phyloP scores from a whole-genome alignment of 306 rosid genomes.

The Prosopis cineraria region DNA sequence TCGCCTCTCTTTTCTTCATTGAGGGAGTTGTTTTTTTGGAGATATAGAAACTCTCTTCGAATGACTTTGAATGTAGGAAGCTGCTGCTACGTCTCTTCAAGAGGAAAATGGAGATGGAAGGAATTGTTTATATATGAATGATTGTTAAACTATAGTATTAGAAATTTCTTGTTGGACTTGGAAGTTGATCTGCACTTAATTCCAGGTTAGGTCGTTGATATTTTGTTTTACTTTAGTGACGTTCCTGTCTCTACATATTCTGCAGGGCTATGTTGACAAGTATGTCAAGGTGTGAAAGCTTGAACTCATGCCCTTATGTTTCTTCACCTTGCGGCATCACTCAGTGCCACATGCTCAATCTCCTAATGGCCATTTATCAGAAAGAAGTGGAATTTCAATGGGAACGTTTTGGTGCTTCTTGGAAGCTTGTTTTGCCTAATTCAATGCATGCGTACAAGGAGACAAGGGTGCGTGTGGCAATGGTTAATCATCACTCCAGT shows the following conservation, averaged over 20 bases:
- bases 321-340: conserved; percentile 6
- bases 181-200: conserved; percentile 20
- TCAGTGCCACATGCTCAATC: neutral
- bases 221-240: conserved; percentile 17
- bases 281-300: conserved; percentile 1
- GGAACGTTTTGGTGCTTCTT: conserved; percentile 26
- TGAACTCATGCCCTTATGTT: neutral
- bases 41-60: conserved; percentile 4
- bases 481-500: conserved; percentile 33
- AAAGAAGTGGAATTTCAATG: conserved; percentile 28
- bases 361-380: neutral
- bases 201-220: neutral
- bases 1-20: neutral
- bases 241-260: conserved; percentile 30
- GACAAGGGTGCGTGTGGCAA: conserved; percentile 26
- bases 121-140: neutral
- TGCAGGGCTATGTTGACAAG: conserved; percentile 88
- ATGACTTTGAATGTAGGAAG: neutral
- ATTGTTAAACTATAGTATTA: neutral
- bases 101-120: conserved; percentile 21
- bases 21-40: conserved; percentile 11
- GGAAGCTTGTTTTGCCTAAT: conserved; percentile 23
- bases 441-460: conserved; percentile 24
- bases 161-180: neutral
- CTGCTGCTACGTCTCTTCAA: neutral